Evolutionary conservation across 1,139 yeast genomes (phyloP), one percentile per base, ranked within the genome.

Genomic region (Insectozyma bohioensis): DNA sequence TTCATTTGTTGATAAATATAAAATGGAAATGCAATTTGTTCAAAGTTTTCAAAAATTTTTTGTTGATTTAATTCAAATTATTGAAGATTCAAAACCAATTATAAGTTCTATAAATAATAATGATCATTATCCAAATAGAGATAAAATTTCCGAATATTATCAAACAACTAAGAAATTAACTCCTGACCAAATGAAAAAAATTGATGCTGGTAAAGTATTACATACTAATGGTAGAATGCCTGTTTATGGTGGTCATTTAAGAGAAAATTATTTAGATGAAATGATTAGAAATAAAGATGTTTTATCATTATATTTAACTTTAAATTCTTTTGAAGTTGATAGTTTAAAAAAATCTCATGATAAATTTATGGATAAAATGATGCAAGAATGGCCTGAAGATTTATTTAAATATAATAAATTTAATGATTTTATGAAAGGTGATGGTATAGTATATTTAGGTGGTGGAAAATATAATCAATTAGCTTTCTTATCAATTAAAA

Each of bases 381-480:
- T 56, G 13, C 23, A 32, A 3, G 40, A 41, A 4, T 50, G 56
- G 36, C 64, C 66, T 2, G 34, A 41, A 11, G 51, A 49, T 5
- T 40, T 62, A 14, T 34, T 47, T 23, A 39, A 48, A 13, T 40
- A 21, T 24, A 52, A 52, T 25, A 47, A 46, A 32, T 49, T 42
- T 35, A 54, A 51, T 34, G 44, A 45, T 13, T 61, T 57, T 40
- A 57, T 62, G 66, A 45, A 57, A 34, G 81, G 79, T 10, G 64
- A 67, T 39, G 85, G 86, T 24, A 75, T 77, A 28, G 81, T 78
- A 4, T 74, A 75, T 46, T 70, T 80, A 34, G 85, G 83, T 20
- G 85, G 85, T 40, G 83, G 75, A 21, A 63, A 65, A 39, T 78
- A 69, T 51, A 66, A 78, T 42, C 77, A 80, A 53, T 62, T 78